A percentile compares a stretch with the other conserved stretches of the same genome.
phyloP scores from a whole-genome alignment of 352 stramenopile species.

The Pelagophyceae sp. region DNA sequence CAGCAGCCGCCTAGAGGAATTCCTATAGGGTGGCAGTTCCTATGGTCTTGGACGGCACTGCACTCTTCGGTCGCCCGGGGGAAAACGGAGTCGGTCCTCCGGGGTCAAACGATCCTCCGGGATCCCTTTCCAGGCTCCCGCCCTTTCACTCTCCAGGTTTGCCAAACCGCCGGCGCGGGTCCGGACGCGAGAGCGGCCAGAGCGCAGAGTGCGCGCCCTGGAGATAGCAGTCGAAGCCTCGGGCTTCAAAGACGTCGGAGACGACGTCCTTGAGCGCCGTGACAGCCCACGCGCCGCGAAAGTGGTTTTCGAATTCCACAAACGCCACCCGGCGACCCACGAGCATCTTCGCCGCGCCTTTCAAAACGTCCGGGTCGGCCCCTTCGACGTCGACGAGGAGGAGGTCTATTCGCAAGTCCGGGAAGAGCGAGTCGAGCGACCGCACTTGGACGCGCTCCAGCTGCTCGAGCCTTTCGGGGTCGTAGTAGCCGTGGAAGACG shows the following conservation, averaged over 20 bases:
- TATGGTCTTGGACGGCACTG: too few species aligned
- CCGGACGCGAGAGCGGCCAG: slow-evolving; percentile 1
- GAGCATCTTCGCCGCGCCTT: neutral
- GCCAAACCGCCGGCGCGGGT: too few species aligned
- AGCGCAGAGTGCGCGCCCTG: neutral
- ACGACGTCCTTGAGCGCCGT: neutral
- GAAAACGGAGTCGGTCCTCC: too few species aligned
- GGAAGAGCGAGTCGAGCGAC: neutral
- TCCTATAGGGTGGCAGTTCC: too few species aligned
- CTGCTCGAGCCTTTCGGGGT: neutral
- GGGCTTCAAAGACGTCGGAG: neutral
- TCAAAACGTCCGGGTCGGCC: neutral
- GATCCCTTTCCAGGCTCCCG: too few species aligned
- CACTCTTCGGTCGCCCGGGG: too few species aligned
- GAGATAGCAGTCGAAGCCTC: slow-evolving; percentile 13
- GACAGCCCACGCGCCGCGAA: slow-evolving; percentile 10
- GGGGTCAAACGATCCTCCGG: too few species aligned
- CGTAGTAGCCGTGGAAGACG: neutral
- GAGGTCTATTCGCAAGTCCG: neutral
- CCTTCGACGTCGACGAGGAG: slow-evolving; percentile 11
- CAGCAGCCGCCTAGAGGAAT: too few species aligned
- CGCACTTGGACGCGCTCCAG: neutral
- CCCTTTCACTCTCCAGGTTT: too few species aligned
- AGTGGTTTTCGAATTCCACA: slow-evolving; percentile 18
- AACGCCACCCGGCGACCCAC: neutral